phyloP scores from a whole-genome alignment of 2,329 filamentous ascomycete species.

The Alternaria gaisen region DNA sequence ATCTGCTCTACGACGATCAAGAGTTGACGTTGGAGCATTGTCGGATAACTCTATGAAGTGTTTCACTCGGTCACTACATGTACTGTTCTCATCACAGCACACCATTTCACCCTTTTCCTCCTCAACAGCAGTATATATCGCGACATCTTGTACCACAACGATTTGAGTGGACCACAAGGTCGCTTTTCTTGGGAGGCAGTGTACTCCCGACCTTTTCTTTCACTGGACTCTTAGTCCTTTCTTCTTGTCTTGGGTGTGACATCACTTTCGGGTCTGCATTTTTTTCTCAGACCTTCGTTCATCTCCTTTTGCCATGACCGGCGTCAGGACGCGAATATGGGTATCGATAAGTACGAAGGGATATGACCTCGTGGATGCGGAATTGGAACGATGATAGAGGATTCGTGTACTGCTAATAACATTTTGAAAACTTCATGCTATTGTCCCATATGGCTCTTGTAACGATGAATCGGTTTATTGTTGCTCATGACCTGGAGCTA shows the following conservation, averaged over 20 bases:
- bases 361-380: conserved; percentile 19
- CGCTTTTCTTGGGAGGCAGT: conserved; percentile 29
- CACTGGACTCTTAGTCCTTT: conserved; percentile 20
- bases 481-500: conserved; percentile 38
- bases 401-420: conserved; percentile 30
- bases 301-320: conserved; percentile 20
- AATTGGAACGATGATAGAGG: conserved; percentile 12
- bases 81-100: conserved; percentile 25
- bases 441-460: neutral
- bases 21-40: neutral
- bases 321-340: conserved; percentile 28
- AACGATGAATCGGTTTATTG: neutral
- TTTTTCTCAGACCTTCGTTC: conserved; percentile 13
- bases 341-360: conserved; percentile 21
- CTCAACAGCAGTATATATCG: conserved; percentile 29
- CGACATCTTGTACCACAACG: conserved; percentile 37
- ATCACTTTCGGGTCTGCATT: conserved; percentile 15
- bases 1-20: conserved; percentile 12
- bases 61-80: conserved; percentile 19
- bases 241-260: conserved; percentile 16
- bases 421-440: conserved; percentile 20
- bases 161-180: conserved; percentile 31
- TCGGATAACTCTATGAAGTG: conserved; percentile 15
- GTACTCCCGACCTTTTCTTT: conserved; percentile 23
- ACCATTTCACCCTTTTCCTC: conserved; percentile 22